Evolutionary conservation across 208 protist genomes (phyloP), one percentile per base, ranked within the genome.

Genomic region (Trichomonas tenax): DNA sequence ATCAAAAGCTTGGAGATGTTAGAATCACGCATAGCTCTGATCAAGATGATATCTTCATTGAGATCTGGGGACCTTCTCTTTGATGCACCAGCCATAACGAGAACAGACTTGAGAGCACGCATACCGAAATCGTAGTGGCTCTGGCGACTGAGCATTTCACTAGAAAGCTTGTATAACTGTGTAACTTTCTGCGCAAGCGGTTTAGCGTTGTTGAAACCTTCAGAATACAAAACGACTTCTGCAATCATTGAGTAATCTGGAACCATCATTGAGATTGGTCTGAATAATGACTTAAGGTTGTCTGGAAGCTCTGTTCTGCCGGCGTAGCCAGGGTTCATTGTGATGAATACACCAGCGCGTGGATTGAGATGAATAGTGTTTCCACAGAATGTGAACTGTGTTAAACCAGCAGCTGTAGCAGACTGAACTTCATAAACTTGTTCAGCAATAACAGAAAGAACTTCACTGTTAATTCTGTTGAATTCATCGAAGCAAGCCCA

Each of bases 241-340:
- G 98, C 98, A 97, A 99, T 99, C 98, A 99, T 98, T 38, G 98
- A 98, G 97, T 99, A 99, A 97, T 99, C 99, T 21, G 98, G 98
- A 96, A 99, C 97, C 97, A 98, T 98, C 98, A 99, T 99, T 45
- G 99, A 98, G 44, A 99, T 98, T 2, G 99, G 99, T 34, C 99
- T 98, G 98, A 99, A 99, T 41, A 99, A 98, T 82, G 96, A 95
- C 95, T 99, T 99, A 26, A 99, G 97, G 97, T 99, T 99, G 97
- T 99, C 99, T 21, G 99, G 99, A 93, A 99, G 98, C 97, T 99
- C 99, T 17, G 99, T 99, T 93, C 99, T 98, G 6, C 99, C 99
- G 38, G 99, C 99, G 97, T 99, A 99, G 86, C 99, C 99, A 26
- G 99, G 99, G 97, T 99, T 99, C 99, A 99, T 99, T 15, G 99